These are phyloP conservation scores for Diatrype stigma DNA, from an alignment of 2,329 filamentous ascomycete genomes.

Conservation along the genomic window DNA sequence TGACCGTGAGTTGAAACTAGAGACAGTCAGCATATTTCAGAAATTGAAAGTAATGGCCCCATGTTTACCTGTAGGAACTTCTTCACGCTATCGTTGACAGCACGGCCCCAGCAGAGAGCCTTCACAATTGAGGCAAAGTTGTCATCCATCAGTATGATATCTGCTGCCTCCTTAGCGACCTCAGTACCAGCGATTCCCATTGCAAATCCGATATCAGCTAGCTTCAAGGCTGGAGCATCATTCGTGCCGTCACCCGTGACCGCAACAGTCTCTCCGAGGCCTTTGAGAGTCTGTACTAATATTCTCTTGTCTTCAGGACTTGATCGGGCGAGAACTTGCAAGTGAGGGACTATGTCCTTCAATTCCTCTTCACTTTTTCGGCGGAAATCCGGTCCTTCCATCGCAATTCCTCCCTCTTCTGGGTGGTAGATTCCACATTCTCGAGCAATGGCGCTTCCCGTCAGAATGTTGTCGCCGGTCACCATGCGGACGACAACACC, in stretches of 20 bases:
- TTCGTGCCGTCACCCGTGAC: conserved; percentile 66
- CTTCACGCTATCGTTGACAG: conserved; percentile 64
- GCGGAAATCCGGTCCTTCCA: conserved; percentile 57
- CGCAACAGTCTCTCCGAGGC: conserved; percentile 53
- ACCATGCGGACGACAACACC: conserved; percentile 58
- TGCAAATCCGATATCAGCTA: conserved; percentile 62
- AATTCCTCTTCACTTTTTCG: conserved; percentile 55
- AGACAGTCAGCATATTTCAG: conserved; percentile 1
- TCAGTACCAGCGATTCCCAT: conserved; percentile 61
- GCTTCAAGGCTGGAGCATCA: conserved; percentile 58
- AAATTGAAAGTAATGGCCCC: neutral
- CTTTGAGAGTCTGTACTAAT: conserved; percentile 64
- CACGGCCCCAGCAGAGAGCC: conserved; percentile 58
- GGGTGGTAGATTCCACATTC: conserved; percentile 52
- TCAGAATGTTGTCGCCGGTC: conserved; percentile 56
- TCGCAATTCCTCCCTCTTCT: conserved; percentile 43
- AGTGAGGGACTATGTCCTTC: conserved; percentile 53
- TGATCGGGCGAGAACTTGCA: conserved; percentile 59
- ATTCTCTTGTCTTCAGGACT: conserved; percentile 63
- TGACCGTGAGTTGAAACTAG: conserved; percentile 64
- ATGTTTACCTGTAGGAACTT: conserved; percentile 55
- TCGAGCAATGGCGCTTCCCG: conserved; percentile 52
- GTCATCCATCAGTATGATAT: conserved; percentile 61
- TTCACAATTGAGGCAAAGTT: conserved; percentile 64
- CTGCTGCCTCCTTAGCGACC: conserved; percentile 32